Evolutionary conservation across 495 filamentous ascomycete species (phyloP), one percentile per base, ranked within the genome.

Genomic region (Talaromyces stipitatus): DNA sequence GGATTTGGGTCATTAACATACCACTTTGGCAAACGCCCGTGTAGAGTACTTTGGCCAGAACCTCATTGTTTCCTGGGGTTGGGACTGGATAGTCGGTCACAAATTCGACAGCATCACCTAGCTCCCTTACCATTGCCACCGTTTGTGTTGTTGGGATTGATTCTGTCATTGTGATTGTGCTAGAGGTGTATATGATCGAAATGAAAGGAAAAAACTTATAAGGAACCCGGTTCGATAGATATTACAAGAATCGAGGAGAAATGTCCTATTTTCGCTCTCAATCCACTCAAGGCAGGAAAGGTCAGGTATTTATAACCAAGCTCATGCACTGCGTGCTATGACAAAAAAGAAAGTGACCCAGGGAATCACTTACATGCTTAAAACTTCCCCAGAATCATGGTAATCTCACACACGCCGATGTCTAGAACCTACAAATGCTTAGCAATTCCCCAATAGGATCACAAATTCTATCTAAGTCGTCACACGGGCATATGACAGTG

Each of bases 1-100:
- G 4, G 14, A 33, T 6, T 10, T 0, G 8, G 22, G 22, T 32
- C 8, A 22, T 29, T 64, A 7, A 41, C 67, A 57, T 51, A 76
- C 74, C 76, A 58, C 75, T 78, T 43, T 77, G 75, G 41, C 76
- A 80, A 38, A 79, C 75, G 2, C 77, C 77, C 0, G 68, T 69
- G 50, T 78, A 80, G 11, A 79, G 67, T 3, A 79, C 69, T 57
- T 79, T 73, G 29, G 76, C 77, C 6, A 79, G 62, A 5, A 79
- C 75, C 65, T 80, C 77, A 47, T 79, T 76, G 10, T 62, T 63
- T 1, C 68, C 69, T 1, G 75, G 71, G 0, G 46, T 62, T 20
- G 73, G 70, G 5, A 80, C 74, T n/a, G 77, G 75, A 46, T 79
- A 78, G 45, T 76, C 68, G 22, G 67, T 60, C 26, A 68, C 66